Evolutionary conservation across 345 rosid species (phyloP), one percentile per base, ranked within the genome.

Genomic region (Citrus sp.): DNA sequence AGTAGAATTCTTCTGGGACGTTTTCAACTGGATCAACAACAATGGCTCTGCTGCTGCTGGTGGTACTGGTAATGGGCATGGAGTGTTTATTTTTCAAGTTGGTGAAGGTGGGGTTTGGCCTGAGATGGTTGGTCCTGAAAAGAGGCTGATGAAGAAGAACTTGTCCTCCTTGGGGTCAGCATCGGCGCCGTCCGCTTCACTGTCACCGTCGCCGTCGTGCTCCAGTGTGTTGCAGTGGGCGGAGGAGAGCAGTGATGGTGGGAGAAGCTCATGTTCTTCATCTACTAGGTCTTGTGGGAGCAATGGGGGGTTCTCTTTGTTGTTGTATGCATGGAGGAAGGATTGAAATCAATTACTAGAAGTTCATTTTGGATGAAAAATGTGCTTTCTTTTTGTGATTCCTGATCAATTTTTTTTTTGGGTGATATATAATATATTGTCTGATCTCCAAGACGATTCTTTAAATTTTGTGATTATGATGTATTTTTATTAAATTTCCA

Each of bases 101-200:
- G 92, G 90, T 21, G 92, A 89, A 32, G 89, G 90, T 21, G 91
- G 88, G 7, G 87, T 87, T 4, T 89, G 90, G 90, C 90, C 92
- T 0, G 91, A 89, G 73, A 87, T 87, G 88, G 78, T 86, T 3
- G 92, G 90, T 2, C 85, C 86, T 0, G 92, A 87, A 89, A 87
- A 87, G 86, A 87, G 80, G 77, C 54, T 89, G 82, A 87, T 89
- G 85, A 86, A 78, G 88, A 89, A 84, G 70, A 85, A 87, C 56
- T 51, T 78, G 75, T 86, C 87, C 2, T 67, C 77, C 14, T 18
- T 62, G 59, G 85, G 78, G 7, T 54, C 86, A 1, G 46, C 81
- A 1, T 76, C 82, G 22, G 13, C 59, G 74, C 67, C 77, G 4
- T 63, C 86, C 25, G 32, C 68, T 28, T 35, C 79, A 4, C n/a